Conservation (phyloP, 2,329 filamentous ascomycete genomes). For the Colletotrichum nymphaeae region DNA sequence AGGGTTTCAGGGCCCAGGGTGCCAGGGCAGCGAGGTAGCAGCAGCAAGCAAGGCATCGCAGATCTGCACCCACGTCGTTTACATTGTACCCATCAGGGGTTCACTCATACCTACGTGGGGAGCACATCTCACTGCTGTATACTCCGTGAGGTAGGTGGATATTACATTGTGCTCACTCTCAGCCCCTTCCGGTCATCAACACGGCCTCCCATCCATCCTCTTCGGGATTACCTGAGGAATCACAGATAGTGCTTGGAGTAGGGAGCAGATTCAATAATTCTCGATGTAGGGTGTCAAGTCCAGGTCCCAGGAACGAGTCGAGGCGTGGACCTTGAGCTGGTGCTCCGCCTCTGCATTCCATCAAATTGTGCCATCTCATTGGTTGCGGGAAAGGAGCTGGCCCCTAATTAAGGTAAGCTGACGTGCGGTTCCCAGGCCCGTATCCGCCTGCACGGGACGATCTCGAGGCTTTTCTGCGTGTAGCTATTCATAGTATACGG, state of each 20-base stretch:
- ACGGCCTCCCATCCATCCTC: not conserved
- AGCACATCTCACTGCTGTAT: no score
- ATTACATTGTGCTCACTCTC: not conserved
- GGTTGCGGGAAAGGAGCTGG: not conserved
- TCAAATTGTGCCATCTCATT: not conserved
- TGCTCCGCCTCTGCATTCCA: conserved; percentile 1
- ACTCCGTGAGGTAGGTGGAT: no score
- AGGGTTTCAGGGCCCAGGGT: not conserved
- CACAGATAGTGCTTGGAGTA: no score
- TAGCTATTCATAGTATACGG: conserved; percentile 7
- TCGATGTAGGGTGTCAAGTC: no score
- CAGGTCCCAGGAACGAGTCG: no score
- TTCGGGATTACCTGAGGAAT: no score
- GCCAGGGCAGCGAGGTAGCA: not conserved
- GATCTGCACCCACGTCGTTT: not conserved
- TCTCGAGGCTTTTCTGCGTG: not conserved
- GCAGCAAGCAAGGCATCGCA: not conserved
- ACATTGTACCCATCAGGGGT: not conserved
- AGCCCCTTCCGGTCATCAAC: not conserved
- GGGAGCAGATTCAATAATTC: no score
- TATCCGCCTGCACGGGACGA: conserved; percentile 7
- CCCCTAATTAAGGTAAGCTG: not conserved
- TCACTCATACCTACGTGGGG: no score
- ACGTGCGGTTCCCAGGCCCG: not conserved
- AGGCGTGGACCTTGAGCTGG: not conserved